Base-by-base conservation (phyloP, 768 basidiomycete species). In the Suillus lakei region DNA sequence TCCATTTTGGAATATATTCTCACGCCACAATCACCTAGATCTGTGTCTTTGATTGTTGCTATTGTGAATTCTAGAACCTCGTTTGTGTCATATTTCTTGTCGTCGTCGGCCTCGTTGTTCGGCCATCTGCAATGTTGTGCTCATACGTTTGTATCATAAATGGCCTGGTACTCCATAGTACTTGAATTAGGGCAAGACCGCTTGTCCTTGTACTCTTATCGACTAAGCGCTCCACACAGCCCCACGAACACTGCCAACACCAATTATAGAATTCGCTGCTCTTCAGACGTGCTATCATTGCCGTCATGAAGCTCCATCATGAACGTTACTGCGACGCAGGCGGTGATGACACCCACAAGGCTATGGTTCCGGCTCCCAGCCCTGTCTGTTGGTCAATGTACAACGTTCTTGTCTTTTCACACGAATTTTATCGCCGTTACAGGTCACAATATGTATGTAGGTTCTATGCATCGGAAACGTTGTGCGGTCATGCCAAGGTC, bases 11-110 rank as follows among this genome's bases (percentile, higher is more conserved):
- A 0, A 0, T 0, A 0, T 6, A 34, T 56, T 72, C 60, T 56
- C 76, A 76, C 77, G 76, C 73, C 76, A 73, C 75, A 62, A 2
- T 23, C 23, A 41, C 7, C 54, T 8, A 38, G 60, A 65, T 66
- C 64, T 60, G 46, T 59, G 59, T 2, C 58, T 48, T 55, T 59
- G 58, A 59, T 59, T 59, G 30, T 66, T 48, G 62, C 41, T 61
- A 62, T 68, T 65, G 66, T 67, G 15, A 62, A 53, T 58, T 34
- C 46, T 54, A 64, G 43, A 54, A 48, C 53, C 53, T 39, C 60
- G 30, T 55, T 60, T 54, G 58, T 23, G 30, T 48, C 34, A 16
- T 39, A 38, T 43, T 15, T 16, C 9, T 59, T 12, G 55, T 66
- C 65, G 46, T 26, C 32, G 39, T 63, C 36, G 55, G 18, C 13